These are phyloP conservation scores for Rhizopus arrhizus DNA, from an alignment of 371 early-diverging fungal species.

Conservation along the genomic window DNA sequence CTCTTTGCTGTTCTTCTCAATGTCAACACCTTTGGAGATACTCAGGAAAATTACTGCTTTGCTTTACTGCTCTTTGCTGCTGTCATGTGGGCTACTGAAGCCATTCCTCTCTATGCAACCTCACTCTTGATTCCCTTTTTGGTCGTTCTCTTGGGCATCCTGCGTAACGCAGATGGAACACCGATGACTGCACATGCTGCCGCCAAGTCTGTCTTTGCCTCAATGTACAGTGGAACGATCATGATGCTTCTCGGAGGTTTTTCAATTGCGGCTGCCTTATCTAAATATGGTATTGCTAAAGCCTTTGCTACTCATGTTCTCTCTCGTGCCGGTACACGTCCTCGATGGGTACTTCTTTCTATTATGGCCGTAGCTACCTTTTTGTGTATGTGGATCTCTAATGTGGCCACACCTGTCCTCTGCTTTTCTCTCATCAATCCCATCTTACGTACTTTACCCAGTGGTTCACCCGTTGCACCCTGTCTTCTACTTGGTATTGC, in stretches of 20 bases:
- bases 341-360: constrained; percentile 69
- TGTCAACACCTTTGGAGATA: constrained; percentile 57
- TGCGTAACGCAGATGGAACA: constrained; percentile 57
- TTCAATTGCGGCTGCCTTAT: constrained; percentile 77
- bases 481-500: constrained; percentile 95
- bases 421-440: constrained; percentile 81
- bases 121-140: constrained; percentile 78
- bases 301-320: constrained; percentile 70
- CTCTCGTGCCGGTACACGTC: constrained; percentile 72
- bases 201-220: constrained; percentile 78
- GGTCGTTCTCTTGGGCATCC: constrained; percentile 71
- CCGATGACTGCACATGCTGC: constrained; percentile 71
- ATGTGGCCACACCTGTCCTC: constrained; percentile 85
- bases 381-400: constrained; percentile 80
- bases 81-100: constrained; percentile 74
- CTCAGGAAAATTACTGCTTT: constrained; percentile 68
- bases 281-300: constrained; percentile 72
- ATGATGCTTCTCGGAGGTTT: constrained; percentile 97
- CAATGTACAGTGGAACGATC: constrained; percentile 95
- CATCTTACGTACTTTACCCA: constrained; percentile 71
- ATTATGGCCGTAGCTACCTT: constrained; percentile 79
- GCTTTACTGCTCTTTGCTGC: constrained; percentile 68
- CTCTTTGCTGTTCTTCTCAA: constrained; percentile 61
- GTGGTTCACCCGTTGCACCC: constrained; percentile 72
- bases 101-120: constrained; percentile 84